phyloP scores from a whole-genome alignment of 768 basidiomycete genomes.

The Mycena galopus region DNA sequence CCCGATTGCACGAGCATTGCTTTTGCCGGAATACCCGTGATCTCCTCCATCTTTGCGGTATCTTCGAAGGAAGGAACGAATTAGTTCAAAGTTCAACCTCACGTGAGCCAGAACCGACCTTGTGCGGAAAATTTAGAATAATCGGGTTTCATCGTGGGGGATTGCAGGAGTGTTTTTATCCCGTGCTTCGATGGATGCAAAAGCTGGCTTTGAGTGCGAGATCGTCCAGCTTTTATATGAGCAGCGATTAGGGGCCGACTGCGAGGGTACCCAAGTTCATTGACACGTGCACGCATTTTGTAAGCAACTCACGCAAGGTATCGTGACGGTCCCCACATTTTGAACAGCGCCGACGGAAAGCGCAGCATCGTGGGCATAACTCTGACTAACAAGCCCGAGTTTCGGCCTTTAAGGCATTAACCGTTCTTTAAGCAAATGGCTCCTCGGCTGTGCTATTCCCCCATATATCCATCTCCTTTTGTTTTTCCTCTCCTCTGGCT shows the following conservation, averaged over 20 bases:
- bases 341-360: no score
- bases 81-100: not conserved
- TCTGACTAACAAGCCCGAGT: no score
- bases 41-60: conserved; percentile 25
- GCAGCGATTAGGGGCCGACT: not conserved
- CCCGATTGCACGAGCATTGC: conserved; percentile 16
- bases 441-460: no score
- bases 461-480: no score
- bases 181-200: not conserved
- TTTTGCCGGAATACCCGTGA: conserved; percentile 18
- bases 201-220: not conserved
- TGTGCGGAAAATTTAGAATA: not conserved
- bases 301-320: no score
- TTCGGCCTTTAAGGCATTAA: no score
- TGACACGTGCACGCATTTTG: no score
- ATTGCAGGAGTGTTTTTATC: not conserved
- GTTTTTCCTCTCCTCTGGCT: no score
- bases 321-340: no score
- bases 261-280: not conserved
- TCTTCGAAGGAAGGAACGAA: not conserved
- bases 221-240: not conserved
- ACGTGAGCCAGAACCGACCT: not conserved
- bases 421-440: no score
- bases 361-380: no score
- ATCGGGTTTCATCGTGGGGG: not conserved